Evolutionary conservation across 495 filamentous ascomycete genomes (phyloP), one percentile per base, ranked within the genome.

Genomic region (Talaromyces thailandensis): DNA sequence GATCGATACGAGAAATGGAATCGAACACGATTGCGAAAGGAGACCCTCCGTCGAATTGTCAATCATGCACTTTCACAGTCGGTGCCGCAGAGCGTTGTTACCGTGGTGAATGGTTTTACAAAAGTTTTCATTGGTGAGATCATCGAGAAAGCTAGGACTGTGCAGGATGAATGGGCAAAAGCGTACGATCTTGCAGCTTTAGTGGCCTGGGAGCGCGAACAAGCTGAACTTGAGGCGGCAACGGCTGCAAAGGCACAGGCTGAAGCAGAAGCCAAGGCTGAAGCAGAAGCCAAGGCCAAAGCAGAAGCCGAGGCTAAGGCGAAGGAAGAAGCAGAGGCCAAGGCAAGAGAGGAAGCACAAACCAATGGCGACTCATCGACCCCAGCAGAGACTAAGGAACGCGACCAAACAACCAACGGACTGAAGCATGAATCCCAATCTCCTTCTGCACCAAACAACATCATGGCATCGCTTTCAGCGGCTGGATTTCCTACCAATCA

Each of bases 1-100:
- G 76, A 84, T 45, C 84, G 92, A 56, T 94, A 89, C 64, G 88
- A 89, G 65, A 76, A 83, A 25, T 93, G 84, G 75, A 85, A 90
- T 60, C 84, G 86, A 6, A 80, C 83, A 11, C 91, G 89, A 64
- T 75, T 96, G 50, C 76, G 81, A 31, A 85, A 86, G 60, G 81
- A 83, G 62, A 82, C 81, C 1, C 78, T 86, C 9, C 80, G 83
- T 18, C 70, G 90, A 77, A 87, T 92, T 64, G 84, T 91, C 70
- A 96, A 96, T 66, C 90, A 92, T 65, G 92, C 91, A 45, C 86
- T 95, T 12, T 92, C 89, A 1, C 92, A 96, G 72, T 94, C 90
- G 21, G 91, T 93, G 3, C 88, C 91, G 4, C 80, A 83, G 14
- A 86, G 82, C 56, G 88, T 96, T 28, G 86, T 93, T 43, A 87